Evolutionary conservation across 345 rosid species (phyloP).

Genomic region (Moringa oleifera): DNA sequence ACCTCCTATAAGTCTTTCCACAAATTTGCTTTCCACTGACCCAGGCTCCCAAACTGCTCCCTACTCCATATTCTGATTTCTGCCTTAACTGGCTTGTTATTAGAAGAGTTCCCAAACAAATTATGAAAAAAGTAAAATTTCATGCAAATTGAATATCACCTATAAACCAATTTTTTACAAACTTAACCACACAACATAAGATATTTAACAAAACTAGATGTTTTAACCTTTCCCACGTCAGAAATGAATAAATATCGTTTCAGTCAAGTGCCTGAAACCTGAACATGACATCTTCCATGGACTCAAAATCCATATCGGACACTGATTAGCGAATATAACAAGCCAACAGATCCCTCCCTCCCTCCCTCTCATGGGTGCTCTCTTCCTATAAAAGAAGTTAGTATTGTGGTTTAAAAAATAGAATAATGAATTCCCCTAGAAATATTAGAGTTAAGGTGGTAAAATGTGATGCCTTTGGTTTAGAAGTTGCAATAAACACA

Average conservation of each 20-base stretch:
- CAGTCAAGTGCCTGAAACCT: too few species aligned
- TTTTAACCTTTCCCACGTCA: too few species aligned
- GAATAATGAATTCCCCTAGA: not conserved
- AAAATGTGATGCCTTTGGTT: conserved; percentile 2
- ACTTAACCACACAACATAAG: not conserved
- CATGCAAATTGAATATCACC: not conserved
- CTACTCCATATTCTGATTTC: too few species aligned
- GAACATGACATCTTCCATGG: too few species aligned
- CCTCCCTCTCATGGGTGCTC: not conserved
- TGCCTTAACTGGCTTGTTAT: too few species aligned
- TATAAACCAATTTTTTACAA: not conserved
- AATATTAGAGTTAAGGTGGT: not conserved
- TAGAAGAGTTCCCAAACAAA: not conserved
- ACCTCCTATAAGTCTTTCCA: too few species aligned
- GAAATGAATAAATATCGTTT: too few species aligned
- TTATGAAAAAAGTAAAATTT: not conserved
- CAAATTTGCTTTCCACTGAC: too few species aligned
- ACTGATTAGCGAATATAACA: too few species aligned
- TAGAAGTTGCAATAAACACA: not conserved
- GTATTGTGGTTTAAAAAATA: not conserved
- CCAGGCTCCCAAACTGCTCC: too few species aligned
- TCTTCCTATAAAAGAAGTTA: not conserved
- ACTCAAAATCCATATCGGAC: too few species aligned
- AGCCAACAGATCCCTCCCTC: not conserved
- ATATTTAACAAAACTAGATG: not conserved